Base-by-base conservation (phyloP, 345 rosid species). In the Syzygium oleosum region DNA sequence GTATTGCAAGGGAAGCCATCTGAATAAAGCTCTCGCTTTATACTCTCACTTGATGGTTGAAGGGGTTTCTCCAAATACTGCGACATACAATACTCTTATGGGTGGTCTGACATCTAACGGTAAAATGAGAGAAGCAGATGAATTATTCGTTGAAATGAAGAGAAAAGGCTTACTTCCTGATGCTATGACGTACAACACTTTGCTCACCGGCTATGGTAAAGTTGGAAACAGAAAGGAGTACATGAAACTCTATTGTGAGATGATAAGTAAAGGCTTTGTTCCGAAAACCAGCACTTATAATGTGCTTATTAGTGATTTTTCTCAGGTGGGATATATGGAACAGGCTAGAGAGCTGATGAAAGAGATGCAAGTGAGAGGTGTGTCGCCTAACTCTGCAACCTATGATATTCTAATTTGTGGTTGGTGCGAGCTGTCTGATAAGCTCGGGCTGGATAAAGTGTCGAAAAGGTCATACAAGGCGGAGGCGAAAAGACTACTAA, bases 251-350 rank as follows among this genome's bases (percentile, higher is more conserved):
- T 96, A 95, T 58, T 96, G 95, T 91, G 94, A 96, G 90, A 96
- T 96, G 99, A 92, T 96, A 73, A 84, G 92, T 19, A 91, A 93
- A 91, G 95, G 98, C 86, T 93, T 94, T 88, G 91, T 96, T 84
- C 99, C 97, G 3, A 92, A 91, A 92, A 93, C 94, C 85, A 85
- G 97, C 91, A 95, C 98, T 84, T 97, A 93, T 84, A 96, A 97
- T 86, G 93, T 94, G 86, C 96, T 96, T 34, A 95, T 97, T 84
- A 88, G 88, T 84, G 92, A 91, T 85, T 94, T 96, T 90, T 91
- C 95, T 56, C 93, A 91, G 90, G 92, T 53, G 73, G 96, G 97
- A 88, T 94, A 94, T 91, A 94, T 97, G 98, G 91, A 89, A 83
- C 97, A 95, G 90, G 97, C 98, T 49, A 92, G 94, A 88, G 97